phyloP scores from a whole-genome alignment of 306 rosid genomes.

The Albizia julibrissin region DNA sequence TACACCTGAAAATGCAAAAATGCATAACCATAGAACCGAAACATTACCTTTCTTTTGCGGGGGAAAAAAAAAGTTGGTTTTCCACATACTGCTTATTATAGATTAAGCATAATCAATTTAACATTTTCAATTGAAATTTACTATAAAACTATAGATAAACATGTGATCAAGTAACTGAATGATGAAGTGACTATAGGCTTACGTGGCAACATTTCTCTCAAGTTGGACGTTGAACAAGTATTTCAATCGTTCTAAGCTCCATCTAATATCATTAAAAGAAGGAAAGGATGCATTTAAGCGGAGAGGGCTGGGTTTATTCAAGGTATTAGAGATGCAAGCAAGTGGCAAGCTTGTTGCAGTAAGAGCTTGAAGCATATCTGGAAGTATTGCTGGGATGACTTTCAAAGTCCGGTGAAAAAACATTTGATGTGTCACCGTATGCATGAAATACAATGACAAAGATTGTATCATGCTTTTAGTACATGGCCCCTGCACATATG shows the following conservation, averaged over 20 bases:
- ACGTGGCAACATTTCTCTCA: conserved; percentile 94
- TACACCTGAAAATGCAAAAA: conserved; percentile 5
- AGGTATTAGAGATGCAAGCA: conserved; percentile 75
- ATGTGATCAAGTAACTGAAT: conserved; percentile 24
- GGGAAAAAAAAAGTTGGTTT: conserved; percentile 8
- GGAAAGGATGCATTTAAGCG: conserved; percentile 79
- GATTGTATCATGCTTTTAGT: conserved; percentile 44
- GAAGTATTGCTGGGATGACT: conserved; percentile 44
- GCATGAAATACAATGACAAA: conserved; percentile 53
- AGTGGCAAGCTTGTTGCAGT: conserved; percentile 59
- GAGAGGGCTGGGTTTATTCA: conserved; percentile 86
- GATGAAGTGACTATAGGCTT: conserved; percentile 49
- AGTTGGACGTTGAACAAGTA: conserved; percentile 84
- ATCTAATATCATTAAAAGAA: conserved; percentile 63
- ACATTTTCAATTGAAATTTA: not conserved
- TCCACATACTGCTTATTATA: conserved; percentile 4
- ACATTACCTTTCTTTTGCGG: not conserved
- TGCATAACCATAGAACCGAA: conserved; percentile 5
- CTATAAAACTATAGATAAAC: conserved; percentile 9
- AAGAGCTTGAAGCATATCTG: conserved; percentile 48
- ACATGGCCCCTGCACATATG: conserved; percentile 55
- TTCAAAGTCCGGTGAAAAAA: conserved; percentile 43
- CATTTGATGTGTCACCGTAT: conserved; percentile 45
- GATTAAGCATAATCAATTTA: not conserved
- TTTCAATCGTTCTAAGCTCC: conserved; percentile 73